Conservation (phyloP, 139 green algal genomes). For the Zygnema circumcarinatum region DNA sequence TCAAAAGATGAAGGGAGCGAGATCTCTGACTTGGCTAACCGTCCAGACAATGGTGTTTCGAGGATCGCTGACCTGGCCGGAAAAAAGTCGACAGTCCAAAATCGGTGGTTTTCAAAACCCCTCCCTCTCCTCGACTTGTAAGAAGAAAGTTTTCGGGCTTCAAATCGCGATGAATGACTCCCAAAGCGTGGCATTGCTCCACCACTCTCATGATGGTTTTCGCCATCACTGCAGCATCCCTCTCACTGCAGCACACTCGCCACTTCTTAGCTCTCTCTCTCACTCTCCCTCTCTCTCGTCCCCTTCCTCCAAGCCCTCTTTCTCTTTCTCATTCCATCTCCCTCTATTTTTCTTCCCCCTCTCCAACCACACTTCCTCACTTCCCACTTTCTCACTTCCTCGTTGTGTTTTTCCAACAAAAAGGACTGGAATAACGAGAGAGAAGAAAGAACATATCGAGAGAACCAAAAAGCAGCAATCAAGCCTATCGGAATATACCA, state of each 20-base stretch:
- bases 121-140: neutral
- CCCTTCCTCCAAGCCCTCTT: conserved; percentile 1
- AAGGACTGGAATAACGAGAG: no score
- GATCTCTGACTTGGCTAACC: neutral
- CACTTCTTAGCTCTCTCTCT: neutral
- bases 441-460: neutral
- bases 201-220: conserved; percentile 3
- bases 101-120: conserved; percentile 63
- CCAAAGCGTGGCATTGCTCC: neutral
- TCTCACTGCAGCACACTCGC: neutral
- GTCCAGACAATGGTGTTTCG: neutral
- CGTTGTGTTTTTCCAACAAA: no score
- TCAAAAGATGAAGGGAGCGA: neutral
- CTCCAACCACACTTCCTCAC: neutral
- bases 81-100: conserved; percentile 91
- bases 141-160: neutral
- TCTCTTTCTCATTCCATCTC: neutral
- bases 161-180: neutral
- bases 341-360: neutral
- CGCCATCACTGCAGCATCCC: neutral
- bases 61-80: conserved; percentile 71
- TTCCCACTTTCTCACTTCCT: no score
- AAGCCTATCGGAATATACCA: neutral
- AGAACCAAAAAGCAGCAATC: neutral
- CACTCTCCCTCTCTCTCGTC: neutral